Percentiles rank a stretch among this genome's conserved stretches.
phyloP scores from a whole-genome alignment of 2,329 filamentous ascomycete species.

The Penicillium aurantiogriseum region DNA sequence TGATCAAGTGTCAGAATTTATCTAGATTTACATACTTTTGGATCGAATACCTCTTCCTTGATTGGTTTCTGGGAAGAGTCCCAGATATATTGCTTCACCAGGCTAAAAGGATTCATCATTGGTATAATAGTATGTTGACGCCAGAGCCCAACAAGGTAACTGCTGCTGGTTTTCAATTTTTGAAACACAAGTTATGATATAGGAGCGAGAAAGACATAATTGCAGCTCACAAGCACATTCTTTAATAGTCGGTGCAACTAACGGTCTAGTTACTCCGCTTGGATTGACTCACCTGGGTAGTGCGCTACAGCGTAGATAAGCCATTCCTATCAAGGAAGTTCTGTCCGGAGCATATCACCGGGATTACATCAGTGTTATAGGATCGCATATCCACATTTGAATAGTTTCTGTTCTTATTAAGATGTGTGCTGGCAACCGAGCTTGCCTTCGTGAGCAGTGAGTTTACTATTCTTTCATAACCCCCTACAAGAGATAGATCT shows the following conservation, averaged over 20 bases:
- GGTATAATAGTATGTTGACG: background rate
- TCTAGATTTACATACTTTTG: background rate
- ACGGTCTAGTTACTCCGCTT: background rate
- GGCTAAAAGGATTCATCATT: background rate
- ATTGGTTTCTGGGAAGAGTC: background rate
- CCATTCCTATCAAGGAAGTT: conserved; percentile 3
- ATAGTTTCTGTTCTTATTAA: no score
- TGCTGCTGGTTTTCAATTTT: background rate
- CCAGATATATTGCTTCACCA: background rate
- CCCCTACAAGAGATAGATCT: background rate
- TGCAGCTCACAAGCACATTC: background rate
- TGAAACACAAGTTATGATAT: background rate
- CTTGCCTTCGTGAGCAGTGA: background rate
- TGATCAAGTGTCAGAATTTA: no score
- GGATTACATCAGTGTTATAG: background rate
- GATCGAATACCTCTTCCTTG: conserved; percentile 1
- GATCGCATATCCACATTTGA: conserved; percentile 4
- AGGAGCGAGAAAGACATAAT: background rate
- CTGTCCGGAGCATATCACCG: conserved; percentile 1
- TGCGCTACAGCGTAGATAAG: background rate
- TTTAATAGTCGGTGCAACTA: background rate
- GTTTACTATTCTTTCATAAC: background rate
- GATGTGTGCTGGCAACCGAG: background rate
- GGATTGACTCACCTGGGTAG: background rate
- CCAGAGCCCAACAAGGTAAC: background rate